Evolutionary conservation across 768 basidiomycete species (phyloP), one percentile per base, ranked within the genome.

Genomic region (Hydnomerulius pinastri): DNA sequence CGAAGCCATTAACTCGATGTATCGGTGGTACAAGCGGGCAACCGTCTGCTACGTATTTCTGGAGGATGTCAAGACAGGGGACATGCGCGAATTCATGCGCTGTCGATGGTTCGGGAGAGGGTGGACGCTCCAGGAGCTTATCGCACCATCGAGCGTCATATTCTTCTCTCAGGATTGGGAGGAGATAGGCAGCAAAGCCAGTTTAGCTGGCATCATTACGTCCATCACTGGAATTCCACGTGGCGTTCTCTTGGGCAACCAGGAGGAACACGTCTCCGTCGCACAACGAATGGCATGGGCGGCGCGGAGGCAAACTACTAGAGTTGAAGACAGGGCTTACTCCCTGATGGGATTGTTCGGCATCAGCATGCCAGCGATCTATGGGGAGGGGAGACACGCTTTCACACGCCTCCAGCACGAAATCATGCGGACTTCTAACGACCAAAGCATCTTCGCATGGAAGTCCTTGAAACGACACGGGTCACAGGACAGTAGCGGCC

Each of bases 91-190:
- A n/a, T 18, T 21, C 8, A 23, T 20, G 28, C n/a, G 39, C 17
- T 46, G n/a, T 51, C 43, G 12, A 51, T 62, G 60, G 59, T 62
- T 62, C 33, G 33, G 27, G 23, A 50, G 59, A 33, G 60, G 60
- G 21, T 62, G 36, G 54, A 55, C 51, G 12, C 39, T 52, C 29
- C 51, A 52, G 30, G 51, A 55, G 30, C 46, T 55, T 10, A 38
- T 62, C 4, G 60, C 60, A 21, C 59, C 60, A 9, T 20, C 35
- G 23, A 21, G 28, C 21, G 28, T 62, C 29, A 49, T 32, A 21
- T 57, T 62, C 39, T 60, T 57, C 35, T 25, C 38, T 13, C 36
- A 18, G 29, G 20, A 58, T 29, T 62, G 60, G 60, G 40, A 33
- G 11, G 24, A 10, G 36, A 50, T 50, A 23, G 48, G 46, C 17